Base-by-base conservation (phyloP, 2,329 filamentous ascomycete genomes). In the Coniochaeta hoffmannii region DNA sequence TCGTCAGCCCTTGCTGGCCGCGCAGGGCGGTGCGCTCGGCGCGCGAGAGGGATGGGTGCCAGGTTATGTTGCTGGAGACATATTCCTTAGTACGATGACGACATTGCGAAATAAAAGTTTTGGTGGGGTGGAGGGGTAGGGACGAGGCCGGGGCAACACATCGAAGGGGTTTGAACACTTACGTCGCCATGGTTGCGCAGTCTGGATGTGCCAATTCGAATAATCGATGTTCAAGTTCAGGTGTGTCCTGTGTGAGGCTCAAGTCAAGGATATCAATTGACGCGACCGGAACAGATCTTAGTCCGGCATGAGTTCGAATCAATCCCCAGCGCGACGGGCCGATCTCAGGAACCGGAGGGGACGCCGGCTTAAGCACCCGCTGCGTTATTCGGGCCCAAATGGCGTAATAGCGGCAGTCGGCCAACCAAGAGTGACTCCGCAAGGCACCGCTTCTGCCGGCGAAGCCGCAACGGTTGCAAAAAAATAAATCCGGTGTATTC, bases 1-100 rank as follows among this genome's bases (percentile, higher is more conserved):
- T 87, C 56, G 94, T 99, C 71, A 95, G 87, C 69, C 94, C 94
- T 63, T 84, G 83, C 74, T 99, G 94, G 71, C 86, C 84, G 73
- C 90, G 89, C 64, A 83, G 76, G 62, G 79, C 70, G 73, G 83
- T 86, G 72, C 89, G 88, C 81, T 94, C 89, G 59, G 77, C 72
- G 73, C 89, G 88, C 55, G 87, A 88, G 68, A 94, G 86, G 59
- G 87, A 89, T 9, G 86, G 79, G 78, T 94, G 89, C 89, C 89
- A 94, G 71, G 89, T 93, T 72, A 94, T 93, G 80, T 94, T 94
- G 71, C 89, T 94, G 68, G 58, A 14, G n/a, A n/a, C n/a, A n/a
- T n/a, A n/a, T n/a, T n/a, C n/a, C n/a, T n/a, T n/a, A 50, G 28
- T 17, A 12, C 11, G 6, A 50, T 50, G 26, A 50, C n/a, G 46